Percentiles rank a stretch among this genome's conserved stretches.
Conservation (phyloP, 169 alveolate genomes). For the Eimeria tenella region DNA sequence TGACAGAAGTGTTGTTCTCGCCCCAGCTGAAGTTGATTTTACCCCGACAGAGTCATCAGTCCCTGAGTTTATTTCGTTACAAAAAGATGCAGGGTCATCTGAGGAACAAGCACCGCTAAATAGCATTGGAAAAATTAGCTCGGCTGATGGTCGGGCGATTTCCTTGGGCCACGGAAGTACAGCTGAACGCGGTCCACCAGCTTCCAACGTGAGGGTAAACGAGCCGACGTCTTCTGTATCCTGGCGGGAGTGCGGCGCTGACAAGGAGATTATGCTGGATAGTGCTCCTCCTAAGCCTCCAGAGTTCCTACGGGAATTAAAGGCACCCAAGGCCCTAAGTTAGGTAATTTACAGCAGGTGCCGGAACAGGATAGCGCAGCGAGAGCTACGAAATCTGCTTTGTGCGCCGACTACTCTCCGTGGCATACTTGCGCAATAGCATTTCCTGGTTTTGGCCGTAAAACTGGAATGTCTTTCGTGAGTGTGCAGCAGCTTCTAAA, state of each 20-base stretch:
- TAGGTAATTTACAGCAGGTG: background rate
- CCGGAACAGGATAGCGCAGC: background rate
- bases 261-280: background rate
- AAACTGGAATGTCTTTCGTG: background rate
- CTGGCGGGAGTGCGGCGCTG: background rate
- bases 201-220: background rate
- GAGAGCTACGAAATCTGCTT: background rate
- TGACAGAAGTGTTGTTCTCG: slow-evolving; percentile 58
- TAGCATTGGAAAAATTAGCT: background rate
- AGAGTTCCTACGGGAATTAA: slow-evolving; percentile 38
- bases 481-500: background rate
- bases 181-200: no score
- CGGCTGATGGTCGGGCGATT: background rate
- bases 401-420: background rate
- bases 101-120: background rate
- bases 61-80: slow-evolving; percentile 2
- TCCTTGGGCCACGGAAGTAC: background rate
- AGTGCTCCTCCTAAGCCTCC: slow-evolving; percentile 63
- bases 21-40: slow-evolving; percentile 48
- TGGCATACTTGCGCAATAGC: background rate
- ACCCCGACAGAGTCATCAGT: background rate
- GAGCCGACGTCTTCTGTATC: background rate
- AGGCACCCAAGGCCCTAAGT: slow-evolving; percentile 46
- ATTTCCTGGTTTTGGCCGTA: background rate
- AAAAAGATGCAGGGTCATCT: background rate